A percentile compares a stretch with the other conserved stretches of the same genome.
These are phyloP conservation scores for Turritis glabra DNA, from an alignment of 345 rosid species.

Conservation along the genomic window DNA sequence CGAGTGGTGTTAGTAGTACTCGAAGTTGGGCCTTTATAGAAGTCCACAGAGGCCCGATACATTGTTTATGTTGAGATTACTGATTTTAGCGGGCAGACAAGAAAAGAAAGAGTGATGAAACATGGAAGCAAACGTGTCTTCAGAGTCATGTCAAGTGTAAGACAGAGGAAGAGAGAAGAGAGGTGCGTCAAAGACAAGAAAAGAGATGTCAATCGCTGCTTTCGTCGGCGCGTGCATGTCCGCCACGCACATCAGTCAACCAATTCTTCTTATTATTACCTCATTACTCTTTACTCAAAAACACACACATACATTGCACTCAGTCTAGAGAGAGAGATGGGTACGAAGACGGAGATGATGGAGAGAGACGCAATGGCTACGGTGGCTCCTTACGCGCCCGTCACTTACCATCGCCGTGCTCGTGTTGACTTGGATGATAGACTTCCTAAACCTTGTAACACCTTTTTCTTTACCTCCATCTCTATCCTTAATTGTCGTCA, in stretches of 20 bases:
- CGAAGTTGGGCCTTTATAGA: not conserved
- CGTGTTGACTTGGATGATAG: constrained; percentile 65
- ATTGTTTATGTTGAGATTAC: not conserved
- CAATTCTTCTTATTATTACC: constrained; percentile 10
- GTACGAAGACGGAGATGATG: constrained; percentile 33
- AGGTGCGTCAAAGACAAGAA: constrained; percentile 3
- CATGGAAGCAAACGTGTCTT: constrained; percentile 33
- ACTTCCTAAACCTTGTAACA: constrained; percentile 77
- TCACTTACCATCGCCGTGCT: constrained; percentile 64
- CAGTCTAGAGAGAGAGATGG: constrained; percentile 17
- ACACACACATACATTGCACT: constrained; percentile 12
- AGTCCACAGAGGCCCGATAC: not conserved
- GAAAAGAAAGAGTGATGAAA: constrained; percentile 14
- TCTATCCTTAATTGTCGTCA: not conserved
- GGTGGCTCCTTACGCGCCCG: constrained; percentile 76
- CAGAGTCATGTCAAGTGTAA: constrained; percentile 28
- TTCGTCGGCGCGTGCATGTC: constrained; percentile 33
- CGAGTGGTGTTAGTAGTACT: not conserved
- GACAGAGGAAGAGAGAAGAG: constrained; percentile 10
- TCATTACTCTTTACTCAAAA: constrained; percentile 3
- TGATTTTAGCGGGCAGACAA: not conserved
- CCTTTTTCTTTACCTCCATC: not conserved
- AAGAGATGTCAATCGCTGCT: constrained; percentile 31
- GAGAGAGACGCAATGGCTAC: constrained; percentile 62
- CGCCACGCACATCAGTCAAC: constrained; percentile 36